Evolutionary conservation across 169 alveolate species (phyloP), one percentile per base, ranked within the genome.

Genomic region (Plasmodium falciparum): DNA sequence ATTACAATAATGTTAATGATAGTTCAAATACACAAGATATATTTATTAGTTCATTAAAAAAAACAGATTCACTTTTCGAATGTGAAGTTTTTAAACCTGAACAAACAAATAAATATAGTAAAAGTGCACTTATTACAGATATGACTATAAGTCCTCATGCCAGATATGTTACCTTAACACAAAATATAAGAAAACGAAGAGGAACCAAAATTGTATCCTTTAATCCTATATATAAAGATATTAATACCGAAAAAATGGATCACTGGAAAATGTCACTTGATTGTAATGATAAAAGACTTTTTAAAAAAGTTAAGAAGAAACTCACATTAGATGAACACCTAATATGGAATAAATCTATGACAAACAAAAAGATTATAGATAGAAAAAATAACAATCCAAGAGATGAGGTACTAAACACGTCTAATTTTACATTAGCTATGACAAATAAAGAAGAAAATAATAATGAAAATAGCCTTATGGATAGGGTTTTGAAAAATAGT

Each of bases 111-210:
- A 47, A 49, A 2, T 88, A 88, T 54, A 90, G 88, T 67, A 72
- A 62, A 17, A 94, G 95, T 54, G 89, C 92, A 22, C 74, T 88
- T 39, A 39, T 89, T 49, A 66, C 91, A 20, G 99, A 97, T 89
- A 88, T 93, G 65, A 90, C 97, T 33, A 95, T 97, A 22, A 97
- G 95, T 92, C 97, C 97, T 4, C 99, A 97, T 89, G 97, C 98
- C 26, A 88, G 99, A 73, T 98, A 97, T 83, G 92, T 96, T 4
- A 94, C 97, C 6, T 85, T 98, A 39, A 95, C 98, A 26, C 74
- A 93, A 75, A 96, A 96, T 80, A 97, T 98, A 24, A 78, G 96
- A 33, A 73, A 52, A 49, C n/a, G 92, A 7, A 59, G 92, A 43
- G 92, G 92, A 49, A 70, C 92, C 3, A 88, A 88, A 61, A 24